A percentile compares a stretch with the other conserved stretches of the same genome.
These are phyloP conservation scores for Zelopaecilomyces penicillatus DNA, from an alignment of 2,329 filamentous ascomycete species.

Conservation along the genomic window DNA sequence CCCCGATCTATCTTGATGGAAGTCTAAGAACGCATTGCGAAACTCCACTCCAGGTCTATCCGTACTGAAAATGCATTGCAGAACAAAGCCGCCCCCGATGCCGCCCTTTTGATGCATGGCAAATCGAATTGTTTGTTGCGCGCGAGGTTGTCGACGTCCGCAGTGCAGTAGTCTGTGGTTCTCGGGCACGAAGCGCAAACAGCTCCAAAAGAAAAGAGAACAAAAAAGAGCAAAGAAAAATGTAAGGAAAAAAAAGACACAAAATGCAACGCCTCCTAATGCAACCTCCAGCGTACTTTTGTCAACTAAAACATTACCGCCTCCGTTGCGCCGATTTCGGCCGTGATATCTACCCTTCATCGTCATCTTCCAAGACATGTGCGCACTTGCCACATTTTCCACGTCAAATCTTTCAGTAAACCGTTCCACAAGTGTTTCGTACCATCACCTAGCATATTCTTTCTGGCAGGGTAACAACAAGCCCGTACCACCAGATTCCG, in stretches of 20 bases:
- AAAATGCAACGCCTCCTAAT: constrained; percentile 30
- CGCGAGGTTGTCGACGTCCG: constrained; percentile 2
- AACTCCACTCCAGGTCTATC: constrained; percentile 30
- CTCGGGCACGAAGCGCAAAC: not conserved
- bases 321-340: constrained; percentile 26
- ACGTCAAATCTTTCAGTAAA: too few species aligned
- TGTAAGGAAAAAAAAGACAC: constrained; percentile 15
- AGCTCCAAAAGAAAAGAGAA: constrained; percentile 14
- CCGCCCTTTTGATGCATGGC: constrained; percentile 21
- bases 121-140: constrained; percentile 11
- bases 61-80: constrained; percentile 27
- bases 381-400: too few species aligned
- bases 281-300: constrained; percentile 25
- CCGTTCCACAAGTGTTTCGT: too few species aligned
- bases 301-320: constrained; percentile 24
- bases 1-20: constrained; percentile 30
- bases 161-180: constrained; percentile 8
- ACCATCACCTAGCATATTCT: too few species aligned
- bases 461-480: too few species aligned
- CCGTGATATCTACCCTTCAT: constrained; percentile 28
- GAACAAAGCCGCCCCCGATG: constrained; percentile 19
- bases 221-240: constrained; percentile 17
- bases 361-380: too few species aligned
- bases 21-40: constrained; percentile 29
- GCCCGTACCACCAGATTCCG: too few species aligned